Evolutionary conservation across 2,329 filamentous ascomycete species (phyloP).

Genomic region (Hymenoscyphus scutula): DNA sequence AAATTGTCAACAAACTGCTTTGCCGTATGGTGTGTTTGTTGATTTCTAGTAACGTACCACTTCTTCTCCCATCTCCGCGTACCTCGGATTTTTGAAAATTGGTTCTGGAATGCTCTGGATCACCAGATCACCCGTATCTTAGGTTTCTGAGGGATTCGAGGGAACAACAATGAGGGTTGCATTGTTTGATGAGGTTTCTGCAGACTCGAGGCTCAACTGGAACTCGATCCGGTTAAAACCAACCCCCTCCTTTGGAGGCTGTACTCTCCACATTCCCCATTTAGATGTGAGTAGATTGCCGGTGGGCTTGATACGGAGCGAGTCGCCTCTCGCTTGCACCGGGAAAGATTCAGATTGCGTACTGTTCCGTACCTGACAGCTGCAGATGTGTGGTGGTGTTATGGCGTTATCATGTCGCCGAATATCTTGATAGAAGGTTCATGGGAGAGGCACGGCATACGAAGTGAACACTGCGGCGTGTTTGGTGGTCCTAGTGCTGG

Average conservation of each 20-base stretch:
- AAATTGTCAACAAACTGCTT: neutral
- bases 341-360: constrained; percentile 3
- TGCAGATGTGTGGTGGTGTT: neutral
- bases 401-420: constrained; percentile 3
- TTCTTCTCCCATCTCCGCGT: neutral
- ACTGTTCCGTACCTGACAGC: constrained; percentile 1
- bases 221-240: neutral
- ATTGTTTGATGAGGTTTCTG: neutral
- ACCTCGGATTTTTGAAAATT: neutral
- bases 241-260: neutral
- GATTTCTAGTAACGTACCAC: neutral
- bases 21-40: neutral
- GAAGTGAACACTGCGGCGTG: neutral
- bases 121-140: neutral
- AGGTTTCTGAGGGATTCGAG: neutral
- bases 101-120: neutral
- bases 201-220: constrained; percentile 2
- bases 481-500: neutral
- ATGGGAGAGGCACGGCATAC: neutral
- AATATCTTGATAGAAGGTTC: neutral
- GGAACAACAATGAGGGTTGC: neutral
- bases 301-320: neutral
- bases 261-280: constrained; percentile 1
- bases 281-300: neutral
- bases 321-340: constrained; percentile 1